These are phyloP conservation scores for Plasmodium knowlesi DNA, from an alignment of 169 alveolate genomes.

Conservation along the genomic window DNA sequence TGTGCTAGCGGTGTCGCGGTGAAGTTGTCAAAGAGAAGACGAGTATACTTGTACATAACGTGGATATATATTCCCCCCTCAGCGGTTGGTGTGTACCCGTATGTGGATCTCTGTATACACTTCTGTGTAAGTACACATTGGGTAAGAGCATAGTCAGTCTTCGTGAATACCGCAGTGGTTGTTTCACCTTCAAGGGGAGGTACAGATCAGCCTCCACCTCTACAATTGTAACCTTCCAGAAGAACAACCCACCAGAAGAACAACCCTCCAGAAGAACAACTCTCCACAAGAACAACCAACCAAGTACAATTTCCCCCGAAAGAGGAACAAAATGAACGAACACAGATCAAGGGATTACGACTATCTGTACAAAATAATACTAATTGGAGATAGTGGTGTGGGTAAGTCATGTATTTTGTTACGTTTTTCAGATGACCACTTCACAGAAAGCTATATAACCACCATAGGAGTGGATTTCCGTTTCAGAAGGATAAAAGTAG, in stretches of 20 bases:
- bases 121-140: no score
- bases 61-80: background rate
- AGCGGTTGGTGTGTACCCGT: no score
- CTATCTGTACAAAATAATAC: constrained; percentile 96
- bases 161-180: no score
- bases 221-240: no score
- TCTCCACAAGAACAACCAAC: no score
- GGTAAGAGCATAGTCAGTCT: no score
- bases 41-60: background rate
- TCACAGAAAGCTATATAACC: constrained; percentile 90
- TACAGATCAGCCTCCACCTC: no score
- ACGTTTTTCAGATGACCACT: constrained; percentile 94
- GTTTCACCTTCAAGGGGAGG: no score
- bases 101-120: no score
- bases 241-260: no score
- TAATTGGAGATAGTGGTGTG: constrained; percentile 98
- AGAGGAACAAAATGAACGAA: constrained; percentile 18
- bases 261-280: background rate
- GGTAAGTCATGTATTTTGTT: constrained; percentile 97
- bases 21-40: background rate
- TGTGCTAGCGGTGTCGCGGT: background rate
- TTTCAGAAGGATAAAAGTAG: constrained; percentile 92
- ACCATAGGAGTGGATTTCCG: constrained; percentile 93
- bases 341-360: constrained; percentile 83
- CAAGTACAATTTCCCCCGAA: background rate